Evolutionary conservation across 306 rosid species (phyloP), one percentile per base, ranked within the genome.

Genomic region (Fagus crenata): DNA sequence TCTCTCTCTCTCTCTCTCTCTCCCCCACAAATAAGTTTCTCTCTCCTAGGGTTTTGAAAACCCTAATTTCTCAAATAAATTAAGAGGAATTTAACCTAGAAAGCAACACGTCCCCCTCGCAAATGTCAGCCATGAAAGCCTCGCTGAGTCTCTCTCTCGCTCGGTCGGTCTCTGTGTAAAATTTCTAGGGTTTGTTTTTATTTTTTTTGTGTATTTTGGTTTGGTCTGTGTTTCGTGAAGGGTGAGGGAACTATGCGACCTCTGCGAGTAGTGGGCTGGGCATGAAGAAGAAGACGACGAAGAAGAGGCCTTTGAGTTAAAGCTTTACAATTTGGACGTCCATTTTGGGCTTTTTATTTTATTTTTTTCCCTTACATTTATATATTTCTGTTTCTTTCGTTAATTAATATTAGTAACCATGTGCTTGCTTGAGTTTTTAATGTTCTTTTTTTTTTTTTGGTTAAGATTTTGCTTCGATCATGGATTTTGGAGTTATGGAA

Each of bases 221-320:
- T 12, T 39, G 71, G 71, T 65, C 3, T 83, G 77, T 84, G 81
- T 69, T 46, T 83, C 82, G 83, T 83, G 83, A 82, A 65, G 83
- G 77, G 77, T 81, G 68, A 80, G 77, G 86, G 82, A 82, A 88
- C 90, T 90, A 92, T 86, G 89, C 92, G 91, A 90, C 87, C 96
- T 89, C 96, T 90, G 96, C 82, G 82, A 81, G 87, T 89, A 79
- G 93, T 92, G 97, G 97, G 97, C 97, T 94, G 97, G 88, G 80
- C 92, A 89, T 76, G 91, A 64, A 78, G 90, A 90, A 69, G 96
- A 90, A 80, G 93, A 90, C 7, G 86, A 84, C 8, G 86, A 84
- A 72, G 78, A 84, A 81, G 82, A 83, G 92, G 96, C 90, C 90
- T 90, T 86, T 46, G 51, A 46, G 51, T 9, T 46, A 8, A 14